Conservation (phyloP, 129 eudicot genomes). For the Apium graveolens region DNA sequence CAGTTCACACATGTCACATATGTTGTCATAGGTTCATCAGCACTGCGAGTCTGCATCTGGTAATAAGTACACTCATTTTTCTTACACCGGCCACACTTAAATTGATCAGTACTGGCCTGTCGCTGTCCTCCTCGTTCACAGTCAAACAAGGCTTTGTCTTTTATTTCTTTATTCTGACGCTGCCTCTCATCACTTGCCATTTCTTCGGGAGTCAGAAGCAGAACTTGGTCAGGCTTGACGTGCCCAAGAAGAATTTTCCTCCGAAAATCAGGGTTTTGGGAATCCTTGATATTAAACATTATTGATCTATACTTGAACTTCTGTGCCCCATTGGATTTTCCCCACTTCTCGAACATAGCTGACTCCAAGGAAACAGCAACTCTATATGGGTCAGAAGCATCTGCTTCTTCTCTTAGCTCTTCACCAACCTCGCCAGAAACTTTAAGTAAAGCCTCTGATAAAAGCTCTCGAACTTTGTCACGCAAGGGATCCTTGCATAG, state of each 20-base stretch:
- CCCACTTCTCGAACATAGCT: constrained; percentile 87
- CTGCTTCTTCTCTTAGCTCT: constrained; percentile 38
- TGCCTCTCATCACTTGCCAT: constrained; percentile 84
- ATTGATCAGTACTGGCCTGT: constrained; percentile 72
- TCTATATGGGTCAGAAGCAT: constrained; percentile 55
- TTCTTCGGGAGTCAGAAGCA: constrained; percentile 67
- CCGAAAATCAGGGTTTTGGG: constrained; percentile 84
- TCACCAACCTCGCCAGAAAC: constrained; percentile 56
- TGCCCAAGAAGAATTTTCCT: constrained; percentile 71
- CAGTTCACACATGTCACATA: constrained; percentile 89
- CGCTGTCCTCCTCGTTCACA: constrained; percentile 66
- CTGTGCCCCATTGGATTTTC: constrained; percentile 57
- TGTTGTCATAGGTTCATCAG: constrained; percentile 96
- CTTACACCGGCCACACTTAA: constrained; percentile 68
- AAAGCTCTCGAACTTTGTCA: constrained; percentile 72
- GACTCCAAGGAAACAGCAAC: constrained; percentile 79
- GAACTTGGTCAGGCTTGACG: constrained; percentile 43
- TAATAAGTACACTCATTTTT: constrained; percentile 65
- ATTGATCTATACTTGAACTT: constrained; percentile 70
- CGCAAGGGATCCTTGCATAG: constrained; percentile 51
- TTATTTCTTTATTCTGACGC: constrained; percentile 44
- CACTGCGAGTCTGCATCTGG: constrained; percentile 92
- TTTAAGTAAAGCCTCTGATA: constrained; percentile 66
- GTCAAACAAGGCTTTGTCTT: constrained; percentile 66
- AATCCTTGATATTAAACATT: constrained; percentile 71